phyloP scores from a whole-genome alignment of 2,329 filamentous ascomycete species.

The Hypoxylon sp. region DNA sequence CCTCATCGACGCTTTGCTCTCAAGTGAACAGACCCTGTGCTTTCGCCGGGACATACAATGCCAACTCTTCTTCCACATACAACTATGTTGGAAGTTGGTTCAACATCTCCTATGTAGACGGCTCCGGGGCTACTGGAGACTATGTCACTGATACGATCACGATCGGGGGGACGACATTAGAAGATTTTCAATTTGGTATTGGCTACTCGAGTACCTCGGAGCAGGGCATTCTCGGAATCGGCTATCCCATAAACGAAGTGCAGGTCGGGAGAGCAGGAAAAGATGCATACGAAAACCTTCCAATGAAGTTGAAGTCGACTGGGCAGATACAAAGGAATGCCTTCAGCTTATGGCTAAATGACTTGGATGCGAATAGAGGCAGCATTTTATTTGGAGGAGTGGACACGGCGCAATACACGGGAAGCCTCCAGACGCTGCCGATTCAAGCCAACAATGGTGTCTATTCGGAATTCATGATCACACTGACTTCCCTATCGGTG shows the following conservation, averaged over 20 bases:
- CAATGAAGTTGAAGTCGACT: slow-evolving; percentile 72
- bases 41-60: slow-evolving; percentile 75
- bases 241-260: slow-evolving; percentile 85
- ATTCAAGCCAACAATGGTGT: slow-evolving; percentile 68
- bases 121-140: slow-evolving; percentile 81
- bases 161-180: slow-evolving; percentile 69
- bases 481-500: slow-evolving; percentile 72
- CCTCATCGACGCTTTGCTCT: slow-evolving; percentile 72
- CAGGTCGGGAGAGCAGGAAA: slow-evolving; percentile 72
- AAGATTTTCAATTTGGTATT: slow-evolving; percentile 78
- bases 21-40: slow-evolving; percentile 66
- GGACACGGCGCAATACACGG: slow-evolving; percentile 75
- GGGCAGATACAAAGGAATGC: slow-evolving; percentile 76
- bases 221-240: slow-evolving; percentile 88
- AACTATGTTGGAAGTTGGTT: slow-evolving; percentile 80
- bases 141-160: slow-evolving; percentile 82
- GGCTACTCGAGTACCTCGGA: slow-evolving; percentile 73
- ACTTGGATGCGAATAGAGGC: slow-evolving; percentile 75
- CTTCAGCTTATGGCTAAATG: slow-evolving; percentile 83
- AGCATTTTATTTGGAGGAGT: slow-evolving; percentile 83
- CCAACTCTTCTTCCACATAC: slow-evolving; percentile 83
- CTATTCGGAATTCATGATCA: slow-evolving; percentile 77
- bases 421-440: slow-evolving; percentile 76
- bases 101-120: slow-evolving; percentile 91
- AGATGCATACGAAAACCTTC: slow-evolving; percentile 76